Evolutionary conservation across 768 basidiomycete genomes (phyloP), one percentile per base, ranked within the genome.

Genomic region (Tremella yokohamensis): DNA sequence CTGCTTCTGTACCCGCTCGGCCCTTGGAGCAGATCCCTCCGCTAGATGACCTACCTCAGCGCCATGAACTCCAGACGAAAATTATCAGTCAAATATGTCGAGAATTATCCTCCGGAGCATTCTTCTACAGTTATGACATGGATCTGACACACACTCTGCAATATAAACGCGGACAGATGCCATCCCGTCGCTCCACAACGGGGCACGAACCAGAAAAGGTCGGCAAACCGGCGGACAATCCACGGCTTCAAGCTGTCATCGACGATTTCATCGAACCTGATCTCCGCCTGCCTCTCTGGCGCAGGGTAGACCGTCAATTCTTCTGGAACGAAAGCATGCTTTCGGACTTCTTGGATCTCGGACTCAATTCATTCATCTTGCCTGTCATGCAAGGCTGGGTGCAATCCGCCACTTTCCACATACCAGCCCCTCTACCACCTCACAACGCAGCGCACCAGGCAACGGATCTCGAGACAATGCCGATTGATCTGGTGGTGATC

Each of bases 271-370:
- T 81, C 12, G 92, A 96, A 73, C 89, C 90, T 0, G 81, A 83
- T 60, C 79, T 86, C 0, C 84, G 84, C 0, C 81, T 93, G 13
- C 93, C 96, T 0, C 81, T 97, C 2, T 97, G 94, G 92, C 82
- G 91, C 24, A 81, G 91, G 12, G 89, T 91, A 0, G 90, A 97
- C 66, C 82, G 83, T 48, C 86, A 88, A 42, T 98, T 90, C 74
- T 98, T 92, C 88, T 98, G 92, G 90, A 99, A 98, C 69, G 89
- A 91, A 67, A 85, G 84, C 82, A 81, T 98, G 57, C 81, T 84
- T 24, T 87, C 87, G 63, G 86, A 89, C 1, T 87, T 99, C 63
- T 79, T 90, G 39, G 90, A 97, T 60, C 86, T 86, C 45, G 91
- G 92, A 84, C 76, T 91, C 42, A 89, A 96, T 76, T 81, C 85